Conservation (phyloP, 148 eudicot genomes). For the Agrostemma githago region DNA sequence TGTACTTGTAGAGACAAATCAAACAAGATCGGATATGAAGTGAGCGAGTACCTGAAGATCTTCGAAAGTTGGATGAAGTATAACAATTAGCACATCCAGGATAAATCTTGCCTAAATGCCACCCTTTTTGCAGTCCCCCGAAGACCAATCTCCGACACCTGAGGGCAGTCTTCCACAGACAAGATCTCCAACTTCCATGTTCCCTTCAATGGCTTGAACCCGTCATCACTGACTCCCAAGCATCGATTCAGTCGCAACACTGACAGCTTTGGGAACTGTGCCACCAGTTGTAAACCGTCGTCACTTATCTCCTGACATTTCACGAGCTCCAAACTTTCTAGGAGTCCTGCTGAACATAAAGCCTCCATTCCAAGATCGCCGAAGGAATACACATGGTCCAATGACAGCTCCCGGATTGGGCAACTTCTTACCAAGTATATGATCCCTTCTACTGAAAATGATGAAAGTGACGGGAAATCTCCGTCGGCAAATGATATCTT, state of each 20-base stretch:
- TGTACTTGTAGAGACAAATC: too few relatives aligned
- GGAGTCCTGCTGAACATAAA: slow-evolving; percentile 45
- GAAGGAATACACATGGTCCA: slow-evolving; percentile 70
- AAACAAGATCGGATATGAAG: too few relatives aligned
- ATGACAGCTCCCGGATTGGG: slow-evolving; percentile 59
- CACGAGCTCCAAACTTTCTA: slow-evolving; percentile 65
- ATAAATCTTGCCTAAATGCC: slow-evolving; percentile 67
- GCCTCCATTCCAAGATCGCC: slow-evolving; percentile 73
- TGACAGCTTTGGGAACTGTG: slow-evolving; percentile 38
- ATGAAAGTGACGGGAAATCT: slow-evolving; percentile 69
- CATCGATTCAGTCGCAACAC: slow-evolving; percentile 63
- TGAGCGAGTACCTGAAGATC: too few relatives aligned
- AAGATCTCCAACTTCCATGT: slow-evolving; percentile 44
- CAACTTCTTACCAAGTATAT: slow-evolving; percentile 48
- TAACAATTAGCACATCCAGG: slow-evolving; percentile 66
- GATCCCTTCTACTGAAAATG: slow-evolving; percentile 61
- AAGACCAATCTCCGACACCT: slow-evolving; percentile 62
- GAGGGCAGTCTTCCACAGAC: slow-evolving; percentile 74
- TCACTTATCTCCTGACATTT: slow-evolving; percentile 85
- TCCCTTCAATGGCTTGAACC: slow-evolving; percentile 60
- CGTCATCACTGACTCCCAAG: slow-evolving; percentile 72
- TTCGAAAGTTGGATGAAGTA: too few relatives aligned
- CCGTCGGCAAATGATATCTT: slow-evolving; percentile 64
- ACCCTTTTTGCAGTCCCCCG: slow-evolving; percentile 60
- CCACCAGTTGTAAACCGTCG: slow-evolving; percentile 60